A percentile compares a stretch with the other conserved stretches of the same genome.
These are phyloP conservation scores for Saccharomyces hybrid DNA, from an alignment of 1,139 yeast genomes.

Conservation along the genomic window DNA sequence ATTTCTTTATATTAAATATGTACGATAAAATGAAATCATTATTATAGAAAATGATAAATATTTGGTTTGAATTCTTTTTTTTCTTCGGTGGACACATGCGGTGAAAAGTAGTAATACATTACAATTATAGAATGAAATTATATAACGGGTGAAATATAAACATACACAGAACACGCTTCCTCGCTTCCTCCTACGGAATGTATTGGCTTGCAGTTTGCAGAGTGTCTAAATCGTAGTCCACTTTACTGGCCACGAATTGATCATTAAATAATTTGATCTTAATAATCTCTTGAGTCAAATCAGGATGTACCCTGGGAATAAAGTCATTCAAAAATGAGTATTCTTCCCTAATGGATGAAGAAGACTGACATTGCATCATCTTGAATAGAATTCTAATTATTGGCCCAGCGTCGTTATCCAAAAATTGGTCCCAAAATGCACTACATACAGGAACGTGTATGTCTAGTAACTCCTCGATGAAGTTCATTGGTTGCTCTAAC, in stretches of 20 bases:
- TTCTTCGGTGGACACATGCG: neutral
- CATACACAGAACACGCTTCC: neutral
- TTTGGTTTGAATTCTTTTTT: neutral
- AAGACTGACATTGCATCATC: constrained; percentile 13
- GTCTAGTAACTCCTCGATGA: constrained; percentile 15
- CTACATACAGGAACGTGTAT: constrained; percentile 19
- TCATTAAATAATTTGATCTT: constrained; percentile 16
- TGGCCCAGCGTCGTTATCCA: constrained; percentile 11
- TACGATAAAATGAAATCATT: constrained; percentile 1
- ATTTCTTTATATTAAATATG: neutral
- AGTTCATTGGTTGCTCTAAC: constrained; percentile 4
- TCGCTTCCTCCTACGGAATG: neutral
- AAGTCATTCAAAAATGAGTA: constrained; percentile 14
- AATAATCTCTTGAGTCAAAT: constrained; percentile 11
- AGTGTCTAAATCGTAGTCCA: constrained; percentile 18
- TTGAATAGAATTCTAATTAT: constrained; percentile 11
- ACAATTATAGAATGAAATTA: neutral
- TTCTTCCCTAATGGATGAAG: constrained; percentile 11
- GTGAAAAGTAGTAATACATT: neutral
- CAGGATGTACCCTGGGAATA: constrained; percentile 13
- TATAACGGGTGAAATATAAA: neutral
- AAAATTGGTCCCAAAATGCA: constrained; percentile 16
- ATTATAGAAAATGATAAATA: neutral
- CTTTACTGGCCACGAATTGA: constrained; percentile 17
- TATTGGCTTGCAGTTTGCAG: constrained; percentile 17